Conservation (phyloP, 768 basidiomycete genomes). For the Lentinula sp. region DNA sequence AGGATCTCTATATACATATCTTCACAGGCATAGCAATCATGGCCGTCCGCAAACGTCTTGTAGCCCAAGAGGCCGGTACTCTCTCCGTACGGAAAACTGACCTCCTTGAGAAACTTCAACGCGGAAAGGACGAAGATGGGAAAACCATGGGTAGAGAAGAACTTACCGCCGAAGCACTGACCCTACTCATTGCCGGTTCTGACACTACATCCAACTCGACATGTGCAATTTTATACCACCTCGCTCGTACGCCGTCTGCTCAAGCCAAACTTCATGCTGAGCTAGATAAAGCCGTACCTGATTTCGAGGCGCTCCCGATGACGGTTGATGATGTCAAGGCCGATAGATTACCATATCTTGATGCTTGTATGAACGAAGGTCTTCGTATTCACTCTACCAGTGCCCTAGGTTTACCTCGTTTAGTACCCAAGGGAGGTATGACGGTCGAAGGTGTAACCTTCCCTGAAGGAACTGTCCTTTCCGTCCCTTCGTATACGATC, state of each 20-base stretch:
- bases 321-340: conserved; percentile 63
- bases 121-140: conserved; percentile 73
- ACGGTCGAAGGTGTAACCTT: conserved; percentile 52
- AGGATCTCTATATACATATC: neutral
- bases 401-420: conserved; percentile 74
- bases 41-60: conserved; percentile 73
- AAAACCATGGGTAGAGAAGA: conserved; percentile 77
- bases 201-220: conserved; percentile 91
- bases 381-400: conserved; percentile 83
- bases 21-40: conserved; percentile 49
- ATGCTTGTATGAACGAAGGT: conserved; percentile 84
- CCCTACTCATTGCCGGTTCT: conserved; percentile 82
- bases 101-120: conserved; percentile 74
- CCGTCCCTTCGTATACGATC: conserved; percentile 78
- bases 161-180: conserved; percentile 83
- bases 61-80: conserved; percentile 49
- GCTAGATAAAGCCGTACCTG: conserved; percentile 51
- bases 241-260: conserved; percentile 59
- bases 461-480: conserved; percentile 69
- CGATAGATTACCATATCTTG: conserved; percentile 59
- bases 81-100: conserved; percentile 36
- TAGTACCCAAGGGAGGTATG: conserved; percentile 71
- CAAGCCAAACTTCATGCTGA: conserved; percentile 74
- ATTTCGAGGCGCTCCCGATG: conserved; percentile 28
- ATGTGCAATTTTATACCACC: conserved; percentile 27